phyloP scores from a whole-genome alignment of 129 eudicot species.

The Flaveria robusta region DNA sequence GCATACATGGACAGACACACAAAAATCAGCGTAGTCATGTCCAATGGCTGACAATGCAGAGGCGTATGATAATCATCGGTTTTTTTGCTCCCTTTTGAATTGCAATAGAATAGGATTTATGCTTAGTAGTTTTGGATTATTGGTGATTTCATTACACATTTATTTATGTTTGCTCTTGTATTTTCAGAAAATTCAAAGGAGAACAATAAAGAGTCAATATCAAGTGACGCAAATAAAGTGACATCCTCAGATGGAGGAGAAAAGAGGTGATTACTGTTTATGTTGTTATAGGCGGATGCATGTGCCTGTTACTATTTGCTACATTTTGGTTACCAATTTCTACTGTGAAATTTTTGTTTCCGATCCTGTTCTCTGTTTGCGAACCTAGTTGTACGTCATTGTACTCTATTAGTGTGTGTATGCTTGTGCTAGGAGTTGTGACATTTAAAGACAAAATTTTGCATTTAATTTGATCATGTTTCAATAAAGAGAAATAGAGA shows the following conservation, averaged over 20 bases:
- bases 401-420: slow-evolving; percentile 7
- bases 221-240: slow-evolving; percentile 48
- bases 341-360: slow-evolving; percentile 10
- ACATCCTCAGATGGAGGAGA: slow-evolving; percentile 51
- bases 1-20: slow-evolving; percentile 7
- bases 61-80: neutral
- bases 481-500: slow-evolving; percentile 17
- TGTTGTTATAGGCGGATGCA: slow-evolving; percentile 22
- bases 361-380: slow-evolving; percentile 7
- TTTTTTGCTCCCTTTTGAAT: slow-evolving; percentile 8
- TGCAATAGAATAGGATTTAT: slow-evolving; percentile 12
- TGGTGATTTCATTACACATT: neutral
- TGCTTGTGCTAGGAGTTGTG: slow-evolving; percentile 8
- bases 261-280: slow-evolving; percentile 49
- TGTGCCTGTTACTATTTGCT: slow-evolving; percentile 24
- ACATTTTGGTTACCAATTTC: slow-evolving; percentile 19
- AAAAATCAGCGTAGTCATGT: neutral
- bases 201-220: slow-evolving; percentile 40
- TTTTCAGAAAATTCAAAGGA: slow-evolving; percentile 68
- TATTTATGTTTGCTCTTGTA: slow-evolving; percentile 23
- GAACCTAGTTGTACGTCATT: slow-evolving; percentile 9
- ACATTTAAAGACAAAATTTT: slow-evolving; percentile 1
- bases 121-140: slow-evolving; percentile 16
- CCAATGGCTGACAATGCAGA: neutral
- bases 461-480: neutral